Conservation (phyloP, 2,329 filamentous ascomycete species). For the Ceratocystis smalleyi region DNA sequence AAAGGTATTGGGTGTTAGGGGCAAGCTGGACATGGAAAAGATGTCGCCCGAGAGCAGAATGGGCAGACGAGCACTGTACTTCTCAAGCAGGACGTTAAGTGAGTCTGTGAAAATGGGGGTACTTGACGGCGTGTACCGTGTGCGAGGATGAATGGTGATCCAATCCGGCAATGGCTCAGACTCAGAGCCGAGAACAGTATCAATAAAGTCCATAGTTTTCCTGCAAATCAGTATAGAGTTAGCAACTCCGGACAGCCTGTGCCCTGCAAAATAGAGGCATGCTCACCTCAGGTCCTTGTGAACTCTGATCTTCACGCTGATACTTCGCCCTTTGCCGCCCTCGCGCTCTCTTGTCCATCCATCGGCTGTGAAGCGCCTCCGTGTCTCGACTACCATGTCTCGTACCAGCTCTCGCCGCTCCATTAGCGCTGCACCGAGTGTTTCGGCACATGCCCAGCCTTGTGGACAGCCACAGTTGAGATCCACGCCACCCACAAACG, state of each 20-base stretch:
- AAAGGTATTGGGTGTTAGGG: constrained; percentile 21
- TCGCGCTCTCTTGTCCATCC: constrained; percentile 37
- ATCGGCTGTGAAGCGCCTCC: constrained; percentile 33
- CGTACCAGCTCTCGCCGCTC: constrained; percentile 47
- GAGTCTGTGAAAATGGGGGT: constrained; percentile 46
- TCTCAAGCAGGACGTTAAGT: constrained; percentile 38
- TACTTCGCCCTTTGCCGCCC: constrained; percentile 35
- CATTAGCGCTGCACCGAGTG: constrained; percentile 55
- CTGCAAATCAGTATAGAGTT: constrained; percentile 21
- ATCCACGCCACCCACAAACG: constrained; percentile 48
- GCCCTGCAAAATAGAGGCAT: background rate
- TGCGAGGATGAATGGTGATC: constrained; percentile 55
- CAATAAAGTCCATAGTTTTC: constrained; percentile 46
- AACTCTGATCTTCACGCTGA: constrained; percentile 57
- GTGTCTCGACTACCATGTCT: constrained; percentile 46
- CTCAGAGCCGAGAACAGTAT: constrained; percentile 39
- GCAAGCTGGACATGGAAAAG: constrained; percentile 39
- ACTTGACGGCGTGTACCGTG: constrained; percentile 43
- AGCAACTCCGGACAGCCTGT: background rate
- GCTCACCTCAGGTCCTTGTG: constrained; percentile 44
- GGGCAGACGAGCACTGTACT: constrained; percentile 40
- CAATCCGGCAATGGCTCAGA: constrained; percentile 43
- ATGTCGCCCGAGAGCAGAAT: constrained; percentile 56
- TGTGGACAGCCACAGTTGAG: constrained; percentile 62
- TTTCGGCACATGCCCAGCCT: constrained; percentile 54